Evolutionary conservation across 2,329 filamentous ascomycete genomes (phyloP).

Genomic region (Pseudogymnoascus sp.): DNA sequence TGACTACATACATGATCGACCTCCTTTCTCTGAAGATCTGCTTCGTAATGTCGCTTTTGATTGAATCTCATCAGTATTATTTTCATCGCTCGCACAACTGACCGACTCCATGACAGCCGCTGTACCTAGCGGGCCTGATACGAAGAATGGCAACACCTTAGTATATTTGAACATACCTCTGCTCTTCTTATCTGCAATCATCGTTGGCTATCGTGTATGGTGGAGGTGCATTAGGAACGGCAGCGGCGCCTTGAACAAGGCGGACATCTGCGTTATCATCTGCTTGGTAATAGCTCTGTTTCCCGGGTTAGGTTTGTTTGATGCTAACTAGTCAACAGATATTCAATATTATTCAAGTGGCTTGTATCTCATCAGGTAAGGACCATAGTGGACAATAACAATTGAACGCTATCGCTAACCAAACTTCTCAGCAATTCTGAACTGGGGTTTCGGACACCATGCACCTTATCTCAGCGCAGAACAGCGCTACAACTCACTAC

Average conservation of each 20-base stretch:
- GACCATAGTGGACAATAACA: neutral
- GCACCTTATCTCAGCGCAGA: constrained; percentile 10
- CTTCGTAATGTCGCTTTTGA: neutral
- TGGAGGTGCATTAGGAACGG: constrained; percentile 13
- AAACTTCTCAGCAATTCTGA: constrained; percentile 10
- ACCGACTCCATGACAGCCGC: no score
- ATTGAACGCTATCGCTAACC: neutral
- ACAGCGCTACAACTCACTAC: constrained; percentile 15
- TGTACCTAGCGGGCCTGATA: constrained; percentile 7
- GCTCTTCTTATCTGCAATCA: constrained; percentile 7
- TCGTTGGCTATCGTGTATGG: constrained; percentile 15
- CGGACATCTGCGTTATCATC: constrained; percentile 9
- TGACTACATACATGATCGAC: constrained; percentile 3
- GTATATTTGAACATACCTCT: constrained; percentile 14
- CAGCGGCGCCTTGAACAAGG: constrained; percentile 3
- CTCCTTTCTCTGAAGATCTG: neutral
- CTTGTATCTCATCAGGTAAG: constrained; percentile 10
- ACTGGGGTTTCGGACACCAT: constrained; percentile 17
- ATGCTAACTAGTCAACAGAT: constrained; percentile 4
- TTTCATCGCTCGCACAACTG: neutral
- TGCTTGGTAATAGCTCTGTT: neutral
- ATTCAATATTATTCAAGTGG: constrained; percentile 9
- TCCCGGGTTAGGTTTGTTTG: neutral
- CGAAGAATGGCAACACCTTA: neutral
- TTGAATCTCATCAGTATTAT: constrained; percentile 7